Base-by-base conservation (phyloP, 371 early-diverging fungal species). In the Syncephalastrum racemosum region DNA sequence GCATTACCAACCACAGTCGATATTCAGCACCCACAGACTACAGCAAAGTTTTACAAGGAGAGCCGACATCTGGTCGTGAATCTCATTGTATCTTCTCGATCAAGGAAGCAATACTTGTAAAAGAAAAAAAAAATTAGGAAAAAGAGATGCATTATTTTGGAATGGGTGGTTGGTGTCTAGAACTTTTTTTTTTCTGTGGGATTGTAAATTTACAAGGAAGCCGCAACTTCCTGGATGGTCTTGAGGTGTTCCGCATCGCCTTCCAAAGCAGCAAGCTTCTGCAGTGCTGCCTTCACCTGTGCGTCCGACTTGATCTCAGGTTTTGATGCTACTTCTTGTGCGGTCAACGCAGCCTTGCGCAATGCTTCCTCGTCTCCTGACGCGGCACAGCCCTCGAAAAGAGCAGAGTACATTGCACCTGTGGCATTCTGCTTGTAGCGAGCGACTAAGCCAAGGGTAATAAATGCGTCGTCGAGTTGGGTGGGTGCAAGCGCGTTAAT, bases 11-110 rank as follows among this genome's bases (percentile, higher is more conserved):
- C 48, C 4, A 42, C 42, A 7, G 57, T 75, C 13, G 57, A 67
- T 56, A 56, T 71, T 14, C 16, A 64, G 13, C 23, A 57, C 47
- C n/a, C 18, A 10, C 16, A 23, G 1, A 69, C 70, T 24, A 48
- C 43, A 10, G 71, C 70, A 4, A 53, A 56, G 12, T 77, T 58
- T 49, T 71, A 70, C 47, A 64, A 60, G 18, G 60, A 60, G 31
- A 64, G 56, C 8, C 53, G 56, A 18, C 55, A 66, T 1, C 55
- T 77, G 3, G 71, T 77, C 2, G 41, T 74, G 5, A 50, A 54
- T 20, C 45, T 73, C 23, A 48, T 51, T 12, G 41, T 63, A 22
- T 48, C 53, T 36, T n/a, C 16, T n/a, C 15, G 46, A 27, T 52
- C 64, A 19, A 53, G 63, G 46, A 46, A 31, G 43, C 62, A 64